A percentile compares a stretch with the other conserved stretches of the same genome.
phyloP scores from a whole-genome alignment of 2,329 filamentous ascomycete genomes.

The Aureobasidium sp. region DNA sequence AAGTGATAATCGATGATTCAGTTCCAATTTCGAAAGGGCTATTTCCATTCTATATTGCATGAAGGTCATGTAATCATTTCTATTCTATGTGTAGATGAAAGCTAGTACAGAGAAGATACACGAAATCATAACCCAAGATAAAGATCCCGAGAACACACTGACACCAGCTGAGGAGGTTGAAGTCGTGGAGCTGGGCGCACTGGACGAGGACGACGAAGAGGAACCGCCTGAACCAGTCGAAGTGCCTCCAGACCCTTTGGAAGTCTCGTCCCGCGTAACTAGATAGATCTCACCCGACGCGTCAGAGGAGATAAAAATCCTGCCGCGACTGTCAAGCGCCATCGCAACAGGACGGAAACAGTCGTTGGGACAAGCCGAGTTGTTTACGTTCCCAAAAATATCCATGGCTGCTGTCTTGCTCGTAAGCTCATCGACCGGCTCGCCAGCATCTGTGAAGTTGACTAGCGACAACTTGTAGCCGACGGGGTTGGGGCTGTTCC shows the following conservation, averaged over 20 bases:
- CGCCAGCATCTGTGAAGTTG: constrained; percentile 38
- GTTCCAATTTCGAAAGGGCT: no score
- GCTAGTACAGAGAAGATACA: background rate
- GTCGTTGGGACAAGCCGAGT: constrained; percentile 45
- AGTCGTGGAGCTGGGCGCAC: background rate
- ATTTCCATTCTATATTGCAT: no score
- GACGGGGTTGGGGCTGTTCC: constrained; percentile 44
- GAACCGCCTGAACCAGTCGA: background rate
- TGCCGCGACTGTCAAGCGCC: constrained; percentile 42
- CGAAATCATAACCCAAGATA: background rate
- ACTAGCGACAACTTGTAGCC: constrained; percentile 47
- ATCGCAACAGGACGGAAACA: constrained; percentile 61
- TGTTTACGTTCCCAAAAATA: constrained; percentile 51
- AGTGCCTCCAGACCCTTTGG: background rate
- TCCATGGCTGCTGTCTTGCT: constrained; percentile 43
- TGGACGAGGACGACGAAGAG: background rate
- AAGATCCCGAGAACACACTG: background rate
- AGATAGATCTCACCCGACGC: constrained; percentile 60
- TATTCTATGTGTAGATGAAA: background rate
- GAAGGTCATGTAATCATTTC: background rate
- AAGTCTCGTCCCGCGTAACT: background rate
- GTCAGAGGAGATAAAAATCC: constrained; percentile 59
- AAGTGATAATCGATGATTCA: background rate
- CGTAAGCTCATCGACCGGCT: constrained; percentile 36
- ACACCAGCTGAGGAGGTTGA: background rate